Base-by-base conservation (phyloP, 371 early-diverging fungal genomes). In the Mortierella sp. region DNA sequence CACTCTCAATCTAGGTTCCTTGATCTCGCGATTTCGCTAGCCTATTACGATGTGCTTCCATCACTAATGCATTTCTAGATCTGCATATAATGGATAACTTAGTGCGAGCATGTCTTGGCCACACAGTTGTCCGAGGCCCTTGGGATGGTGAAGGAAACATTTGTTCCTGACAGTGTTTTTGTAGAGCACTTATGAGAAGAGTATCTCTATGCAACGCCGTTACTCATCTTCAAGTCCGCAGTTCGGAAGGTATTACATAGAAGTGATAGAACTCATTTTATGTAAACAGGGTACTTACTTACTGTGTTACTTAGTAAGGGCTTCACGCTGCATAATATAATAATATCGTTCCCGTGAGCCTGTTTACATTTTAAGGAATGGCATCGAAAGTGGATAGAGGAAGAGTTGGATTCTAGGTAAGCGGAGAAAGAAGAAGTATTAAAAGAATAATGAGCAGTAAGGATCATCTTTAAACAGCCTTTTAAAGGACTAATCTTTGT, bases 61-160 rank as follows among this genome's bases (percentile, higher is more conserved):
- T 32, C 7, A 29, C 35, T 49, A 40, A 40, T 34, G n/a, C 32
- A 23, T 43, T 26, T 34, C 13, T 23, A 53, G 28, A 26, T 53
- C 13, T 53, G 10, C 10, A 2, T 26, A 26, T n/a, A 53, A 17
- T n/a, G 49, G 49, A 23, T 17, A 17, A 17, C 35, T 22, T 56
- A 72, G 73, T 72, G 73, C 35, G 65, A 66, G 31, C 73, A 72
- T 61, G 58, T 66, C 28, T 51, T 72, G 63, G 73, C 73, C 8
- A 58, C 73, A 28, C 57, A 40, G n/a, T 34, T 72, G 51, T 53
- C 73, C 8, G 73, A 72, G 29, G 67, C 73, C 15, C 54, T 72
- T 8, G 73, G 73, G 23, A 34, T 40, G 12, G 15, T 45, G 28
- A 58, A 66, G 49, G 51, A 66, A 17, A 56, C 56, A 10, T 19